Conservation (phyloP, 306 rosid species). For the Vigna trinervia region DNA sequence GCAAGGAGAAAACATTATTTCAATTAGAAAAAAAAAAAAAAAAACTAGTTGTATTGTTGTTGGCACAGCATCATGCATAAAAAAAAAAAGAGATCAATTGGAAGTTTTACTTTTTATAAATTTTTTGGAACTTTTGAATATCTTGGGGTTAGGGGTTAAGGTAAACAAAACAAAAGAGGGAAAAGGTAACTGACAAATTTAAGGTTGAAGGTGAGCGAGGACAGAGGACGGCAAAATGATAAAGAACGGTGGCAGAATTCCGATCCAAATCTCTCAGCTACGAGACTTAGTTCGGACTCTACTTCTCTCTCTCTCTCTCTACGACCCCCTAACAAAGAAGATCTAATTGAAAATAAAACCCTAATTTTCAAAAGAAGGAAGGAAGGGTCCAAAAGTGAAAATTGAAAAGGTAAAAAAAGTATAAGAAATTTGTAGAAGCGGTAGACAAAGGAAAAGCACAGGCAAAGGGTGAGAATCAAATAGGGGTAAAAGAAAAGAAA, state of each 20-base stretch:
- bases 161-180: not conserved
- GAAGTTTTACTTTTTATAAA: not conserved
- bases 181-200: slow-evolving; percentile 21
- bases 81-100: not conserved
- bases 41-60: not conserved
- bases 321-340: too few species aligned
- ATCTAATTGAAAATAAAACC: too few species aligned
- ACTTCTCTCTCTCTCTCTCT: slow-evolving; percentile 5
- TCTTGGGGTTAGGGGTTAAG: too few species aligned
- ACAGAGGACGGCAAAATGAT: not conserved
- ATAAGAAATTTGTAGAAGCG: too few species aligned
- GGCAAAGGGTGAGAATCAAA: too few species aligned
- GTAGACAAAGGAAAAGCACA: too few species aligned
- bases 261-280: slow-evolving; percentile 42
- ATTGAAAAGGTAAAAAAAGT: too few species aligned
- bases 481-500: too few species aligned
- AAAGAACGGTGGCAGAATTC: slow-evolving; percentile 21
- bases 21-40: not conserved
- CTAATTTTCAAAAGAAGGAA: too few species aligned
- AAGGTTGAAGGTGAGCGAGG: slow-evolving; percentile 15
- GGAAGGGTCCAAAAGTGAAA: too few species aligned
- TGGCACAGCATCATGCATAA: not conserved
- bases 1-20: not conserved
- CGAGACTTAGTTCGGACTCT: slow-evolving; percentile 41
- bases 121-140: not conserved